Evolutionary conservation across 805 yeast genomes (phyloP), one percentile per base, ranked within the genome.

Genomic region (Candida adriatica): DNA sequence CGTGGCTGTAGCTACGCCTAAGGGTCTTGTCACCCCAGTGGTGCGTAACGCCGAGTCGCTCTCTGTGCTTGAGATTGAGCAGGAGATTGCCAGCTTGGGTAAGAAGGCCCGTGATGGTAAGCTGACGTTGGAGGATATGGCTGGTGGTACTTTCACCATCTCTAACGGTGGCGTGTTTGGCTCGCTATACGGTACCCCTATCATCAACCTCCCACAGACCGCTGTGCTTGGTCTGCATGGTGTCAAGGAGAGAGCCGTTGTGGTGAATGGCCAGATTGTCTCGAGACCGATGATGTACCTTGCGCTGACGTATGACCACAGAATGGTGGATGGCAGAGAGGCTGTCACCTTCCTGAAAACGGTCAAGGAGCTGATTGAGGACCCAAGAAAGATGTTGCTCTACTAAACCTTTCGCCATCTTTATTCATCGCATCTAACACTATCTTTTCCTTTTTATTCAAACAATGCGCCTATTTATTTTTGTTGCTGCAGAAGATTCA

Each of bases 81-180:
- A 78, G 51, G 96, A 85, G 62, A 90, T 92, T 46, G 58, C 75
- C 35, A 63, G 66, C 48, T 70, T 92, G 53, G 92, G 96, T 64
- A 68, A 67, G 56, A 90, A 86, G 68, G 98, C 98, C 42, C 84
- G 97, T 64, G 97, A 90, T 59, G 92, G 92, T 55, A 88, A 92
- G 68, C 74, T 92, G 56, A 85, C 96, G 34, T 66, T 92, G 45
- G 98, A 92, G 70, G 98, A 92, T 63, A 90, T 92, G 97, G 75
- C 96, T 40, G 98, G 98, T 61, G 98, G 98, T 62, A 88, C 97
- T 39, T 88, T 92, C 73, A 92, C 98, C 55, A 92, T 92, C 53
- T 92, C 97, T 34, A 92, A 92, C 68, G 98, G 98, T 61, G 98
- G 98, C 63, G 96, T 92, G 37, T 92, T 92, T 55, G 98, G 98